Conservation (phyloP, 495 filamentous ascomycete species). For the Aspergillus avenaceus region DNA sequence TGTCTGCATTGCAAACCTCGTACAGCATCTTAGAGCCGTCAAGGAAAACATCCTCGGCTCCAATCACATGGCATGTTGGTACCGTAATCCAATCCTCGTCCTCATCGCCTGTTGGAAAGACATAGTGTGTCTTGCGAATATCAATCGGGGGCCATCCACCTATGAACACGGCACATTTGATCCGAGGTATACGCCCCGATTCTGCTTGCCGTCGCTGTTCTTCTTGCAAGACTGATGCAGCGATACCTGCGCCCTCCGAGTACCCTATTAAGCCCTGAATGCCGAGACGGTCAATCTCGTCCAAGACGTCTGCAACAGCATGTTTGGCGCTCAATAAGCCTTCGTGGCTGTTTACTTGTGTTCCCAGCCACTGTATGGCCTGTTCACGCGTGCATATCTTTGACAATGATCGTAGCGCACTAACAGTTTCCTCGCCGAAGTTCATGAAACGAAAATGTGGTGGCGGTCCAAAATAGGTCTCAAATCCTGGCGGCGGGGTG, state of each 20-base stretch:
- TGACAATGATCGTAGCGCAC: slow-evolving; percentile 15
- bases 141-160: slow-evolving; percentile 52
- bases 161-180: slow-evolving; percentile 55
- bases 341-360: slow-evolving; percentile 9
- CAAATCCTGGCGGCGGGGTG: slow-evolving; percentile 7
- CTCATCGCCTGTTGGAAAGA: slow-evolving; percentile 38
- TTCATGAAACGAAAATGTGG: slow-evolving; percentile 22
- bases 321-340: slow-evolving; percentile 10
- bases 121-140: slow-evolving; percentile 34
- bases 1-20: slow-evolving; percentile 47
- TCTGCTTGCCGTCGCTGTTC: slow-evolving; percentile 35
- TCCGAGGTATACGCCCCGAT: slow-evolving; percentile 33
- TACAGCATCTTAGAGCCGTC: slow-evolving; percentile 49
- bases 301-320: slow-evolving; percentile 16
- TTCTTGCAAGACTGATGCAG: slow-evolving; percentile 49
- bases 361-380: slow-evolving; percentile 5
- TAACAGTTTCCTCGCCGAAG: not conserved
- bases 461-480: slow-evolving; percentile 26
- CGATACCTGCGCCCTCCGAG: slow-evolving; percentile 58
- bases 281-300: slow-evolving; percentile 24
- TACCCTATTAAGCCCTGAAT: slow-evolving; percentile 50
- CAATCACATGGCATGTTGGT: slow-evolving; percentile 55
- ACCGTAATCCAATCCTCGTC: slow-evolving; percentile 41
- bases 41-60: slow-evolving; percentile 52
- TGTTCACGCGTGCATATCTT: slow-evolving; percentile 18